Evolutionary conservation across 805 yeast genomes (phyloP), one percentile per base, ranked within the genome.

Genomic region (Candida ipomoeae): DNA sequence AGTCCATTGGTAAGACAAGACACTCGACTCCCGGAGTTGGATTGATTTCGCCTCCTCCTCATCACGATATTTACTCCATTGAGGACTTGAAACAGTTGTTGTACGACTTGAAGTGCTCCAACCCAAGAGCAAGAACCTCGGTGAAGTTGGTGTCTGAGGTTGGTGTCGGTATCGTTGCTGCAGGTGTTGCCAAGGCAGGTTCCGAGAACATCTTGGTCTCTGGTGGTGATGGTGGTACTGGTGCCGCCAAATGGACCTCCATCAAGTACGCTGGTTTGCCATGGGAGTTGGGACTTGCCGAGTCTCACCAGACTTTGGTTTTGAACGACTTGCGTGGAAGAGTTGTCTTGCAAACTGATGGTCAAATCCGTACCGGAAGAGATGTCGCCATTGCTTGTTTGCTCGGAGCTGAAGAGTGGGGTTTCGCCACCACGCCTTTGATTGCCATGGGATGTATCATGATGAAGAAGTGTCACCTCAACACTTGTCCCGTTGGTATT

Each of bases 151-250:
- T 94, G 15, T 88, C 96, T 26, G 99, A 92, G 72, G 98, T 94
- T 53, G 99, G 99, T 75, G 98, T 92, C 48, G 99, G 99, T 77
- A 90, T 94, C 65, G 92, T 94, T 66, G 98, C 98, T 26, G 89
- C 97, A 40, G 99, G 99, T 80, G 99, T 92, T 29, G 98, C 98
- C 53, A 92, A 92, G 74, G 99, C 99, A 17, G 95, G 94, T 66
- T 97, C 98, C 13, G 98, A 94, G 67, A 96, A 92, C 66, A 87
- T 92, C 63, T 79, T 92, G 66, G 88, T 92, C 57, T 88, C 97
- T 53, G 98, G 98, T 63, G 97, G 95, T 65, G 98, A 92, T 71
- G 99, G 99, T 81, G 99, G 99, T 77, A 92, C 99, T 51, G 99
- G 99, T 84, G 99, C 99, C 52, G 92, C 97, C 53, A 83, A 95